A percentile compares a stretch with the other conserved stretches of the same genome.
These are phyloP conservation scores for Pleurotus platypus DNA, from an alignment of 768 basidiomycete species.

Conservation along the genomic window DNA sequence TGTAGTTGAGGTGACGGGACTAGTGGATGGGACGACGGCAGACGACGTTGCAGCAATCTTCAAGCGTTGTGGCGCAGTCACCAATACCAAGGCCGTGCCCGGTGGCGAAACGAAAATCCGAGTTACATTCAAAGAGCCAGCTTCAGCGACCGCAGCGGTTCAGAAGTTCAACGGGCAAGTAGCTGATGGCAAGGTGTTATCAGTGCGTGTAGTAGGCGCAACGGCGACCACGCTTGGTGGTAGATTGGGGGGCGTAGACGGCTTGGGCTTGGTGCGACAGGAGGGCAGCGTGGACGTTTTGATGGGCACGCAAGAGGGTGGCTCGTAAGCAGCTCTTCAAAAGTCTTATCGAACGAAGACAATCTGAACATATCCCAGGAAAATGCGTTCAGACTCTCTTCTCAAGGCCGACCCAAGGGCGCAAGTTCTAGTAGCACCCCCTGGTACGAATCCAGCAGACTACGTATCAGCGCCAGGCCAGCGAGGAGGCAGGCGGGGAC, in stretches of 20 bases:
- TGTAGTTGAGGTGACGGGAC: slow-evolving; percentile 70
- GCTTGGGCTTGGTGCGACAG: slow-evolving; percentile 48
- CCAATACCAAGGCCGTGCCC: slow-evolving; percentile 36
- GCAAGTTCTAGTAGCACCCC: slow-evolving; percentile 63
- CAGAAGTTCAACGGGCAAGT: slow-evolving; percentile 75
- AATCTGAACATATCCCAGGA: slow-evolving; percentile 37
- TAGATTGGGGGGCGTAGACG: slow-evolving; percentile 49
- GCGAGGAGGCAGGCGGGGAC: slow-evolving; percentile 24
- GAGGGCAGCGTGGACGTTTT: slow-evolving; percentile 57
- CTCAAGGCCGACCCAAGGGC: slow-evolving; percentile 62
- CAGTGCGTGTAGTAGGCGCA: slow-evolving; percentile 60
- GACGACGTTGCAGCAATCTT: slow-evolving; percentile 87
- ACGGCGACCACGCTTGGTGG: slow-evolving; percentile 53
- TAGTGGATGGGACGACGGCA: slow-evolving; percentile 73
- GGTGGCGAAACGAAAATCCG: slow-evolving; percentile 53
- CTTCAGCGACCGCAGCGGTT: slow-evolving; percentile 64
- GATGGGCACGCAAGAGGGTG: slow-evolving; percentile 46
- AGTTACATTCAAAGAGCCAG: slow-evolving; percentile 65
- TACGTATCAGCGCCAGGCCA: slow-evolving; percentile 37
- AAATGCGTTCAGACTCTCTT: slow-evolving; percentile 82
- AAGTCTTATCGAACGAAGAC: neutral
- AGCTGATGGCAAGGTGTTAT: slow-evolving; percentile 76
- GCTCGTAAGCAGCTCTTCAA: slow-evolving; percentile 47
- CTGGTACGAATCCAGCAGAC: slow-evolving; percentile 55
- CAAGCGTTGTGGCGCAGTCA: slow-evolving; percentile 70